Percentiles rank a stretch among this genome's conserved stretches.
These are phyloP conservation scores for Trichosporon asahii DNA, from an alignment of 1,284 basidiomycete genomes.

Conservation along the genomic window DNA sequence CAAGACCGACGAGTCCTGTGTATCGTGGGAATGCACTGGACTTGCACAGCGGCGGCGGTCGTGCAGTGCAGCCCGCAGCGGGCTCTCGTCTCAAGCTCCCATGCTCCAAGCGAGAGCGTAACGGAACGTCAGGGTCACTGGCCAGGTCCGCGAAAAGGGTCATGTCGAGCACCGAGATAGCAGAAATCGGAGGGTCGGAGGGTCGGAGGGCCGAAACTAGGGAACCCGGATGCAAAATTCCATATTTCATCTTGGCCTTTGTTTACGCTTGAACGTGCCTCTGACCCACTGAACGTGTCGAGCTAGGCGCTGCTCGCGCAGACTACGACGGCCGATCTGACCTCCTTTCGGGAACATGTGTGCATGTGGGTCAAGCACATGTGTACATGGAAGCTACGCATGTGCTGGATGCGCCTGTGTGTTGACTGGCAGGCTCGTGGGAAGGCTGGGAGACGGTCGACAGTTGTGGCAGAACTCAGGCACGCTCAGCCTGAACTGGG, in stretches of 20 bases:
- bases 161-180: not conserved
- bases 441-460: too few species aligned
- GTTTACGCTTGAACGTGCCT: not conserved
- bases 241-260: not conserved
- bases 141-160: not conserved
- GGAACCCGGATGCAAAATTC: not conserved
- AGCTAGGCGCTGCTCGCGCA: not conserved
- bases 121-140: not conserved
- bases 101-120: not conserved
- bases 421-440: too few species aligned
- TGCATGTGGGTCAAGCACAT: too few species aligned
- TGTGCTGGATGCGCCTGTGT: too few species aligned
- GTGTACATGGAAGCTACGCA: too few species aligned
- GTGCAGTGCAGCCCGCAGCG: too few species aligned
- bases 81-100: too few species aligned
- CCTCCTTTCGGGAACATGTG: not conserved
- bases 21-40: not conserved
- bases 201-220: not conserved
- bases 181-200: not conserved
- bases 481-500: too few species aligned
- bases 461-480: too few species aligned
- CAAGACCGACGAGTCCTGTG: not conserved
- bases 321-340: not conserved
- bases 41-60: too few species aligned
- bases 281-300: too few species aligned